Conservation (phyloP, 495 filamentous ascomycete species). For the Podospora bellae-mahoneyi region DNA sequence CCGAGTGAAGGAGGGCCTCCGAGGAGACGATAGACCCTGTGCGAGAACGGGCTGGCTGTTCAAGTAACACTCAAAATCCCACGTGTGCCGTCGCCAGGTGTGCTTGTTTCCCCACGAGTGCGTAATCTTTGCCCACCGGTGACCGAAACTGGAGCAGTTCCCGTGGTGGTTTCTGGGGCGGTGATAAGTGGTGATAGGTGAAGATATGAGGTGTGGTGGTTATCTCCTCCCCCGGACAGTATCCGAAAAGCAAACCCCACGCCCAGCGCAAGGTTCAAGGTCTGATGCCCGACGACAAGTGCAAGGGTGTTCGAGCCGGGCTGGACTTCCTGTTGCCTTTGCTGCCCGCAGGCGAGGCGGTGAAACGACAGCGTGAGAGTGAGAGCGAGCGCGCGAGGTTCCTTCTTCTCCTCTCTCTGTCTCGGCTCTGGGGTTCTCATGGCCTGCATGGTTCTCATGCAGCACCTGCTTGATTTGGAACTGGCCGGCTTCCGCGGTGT, state of each 20-base stretch:
- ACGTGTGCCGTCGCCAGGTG: not conserved
- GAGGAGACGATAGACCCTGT: not conserved
- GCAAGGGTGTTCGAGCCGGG: not conserved
- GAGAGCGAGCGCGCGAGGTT: no score
- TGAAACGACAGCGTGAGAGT: not conserved
- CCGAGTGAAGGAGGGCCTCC: not conserved
- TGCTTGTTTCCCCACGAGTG: not conserved
- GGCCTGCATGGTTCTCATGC: no score
- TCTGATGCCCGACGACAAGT: not conserved
- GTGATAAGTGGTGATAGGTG: not conserved
- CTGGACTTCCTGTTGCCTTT: not conserved
- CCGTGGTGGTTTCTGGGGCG: no score
- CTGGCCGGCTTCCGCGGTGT: no score
- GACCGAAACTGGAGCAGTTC: not conserved
- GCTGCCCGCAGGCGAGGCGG: not conserved
- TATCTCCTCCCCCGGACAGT: not conserved
- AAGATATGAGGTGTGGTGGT: not conserved
- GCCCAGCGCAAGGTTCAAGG: no score
- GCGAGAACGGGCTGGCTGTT: not conserved
- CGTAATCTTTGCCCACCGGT: not conserved
- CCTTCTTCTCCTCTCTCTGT: not conserved
- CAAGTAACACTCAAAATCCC: not conserved
- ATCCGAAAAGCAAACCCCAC: no score
- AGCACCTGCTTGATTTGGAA: not conserved
- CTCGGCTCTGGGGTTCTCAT: not conserved